Evolutionary conservation across 176 grass and related monocot genomes (phyloP).

Genomic region (Phragmites australis): DNA sequence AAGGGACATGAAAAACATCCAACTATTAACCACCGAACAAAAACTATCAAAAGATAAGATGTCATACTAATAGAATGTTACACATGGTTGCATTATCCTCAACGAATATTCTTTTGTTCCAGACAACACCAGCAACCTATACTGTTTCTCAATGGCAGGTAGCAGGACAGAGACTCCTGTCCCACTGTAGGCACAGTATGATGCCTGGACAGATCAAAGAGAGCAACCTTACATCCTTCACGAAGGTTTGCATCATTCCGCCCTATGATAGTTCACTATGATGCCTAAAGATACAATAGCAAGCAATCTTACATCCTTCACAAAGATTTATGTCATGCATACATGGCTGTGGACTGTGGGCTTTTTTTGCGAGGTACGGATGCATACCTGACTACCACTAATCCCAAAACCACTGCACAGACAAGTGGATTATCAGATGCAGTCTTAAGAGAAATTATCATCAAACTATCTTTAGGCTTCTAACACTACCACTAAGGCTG

Average conservation of each 20-base stretch:
- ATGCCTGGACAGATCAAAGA: background rate
- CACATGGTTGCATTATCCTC: background rate
- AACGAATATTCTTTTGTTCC: background rate
- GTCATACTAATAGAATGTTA: background rate
- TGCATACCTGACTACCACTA: background rate
- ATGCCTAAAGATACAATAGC: background rate
- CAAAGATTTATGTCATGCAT: background rate
- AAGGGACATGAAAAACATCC: background rate
- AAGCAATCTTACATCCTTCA: background rate
- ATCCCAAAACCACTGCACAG: background rate
- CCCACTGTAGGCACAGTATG: background rate
- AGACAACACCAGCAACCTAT: background rate
- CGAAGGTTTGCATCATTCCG: background rate
- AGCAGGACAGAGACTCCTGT: background rate
- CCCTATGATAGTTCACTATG: background rate
- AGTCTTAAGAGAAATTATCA: background rate
- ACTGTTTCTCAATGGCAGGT: slow-evolving; percentile 14
- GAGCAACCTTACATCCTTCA: background rate
- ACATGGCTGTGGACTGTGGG: background rate
- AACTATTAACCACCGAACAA: slow-evolving; percentile 6
- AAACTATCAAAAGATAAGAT: background rate
- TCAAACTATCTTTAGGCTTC: no score
- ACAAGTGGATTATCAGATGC: background rate
- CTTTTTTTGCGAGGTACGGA: background rate
- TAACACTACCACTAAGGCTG: no score